Evolutionary conservation across 345 rosid species (phyloP).

Genomic region (Murraya paniculata): DNA sequence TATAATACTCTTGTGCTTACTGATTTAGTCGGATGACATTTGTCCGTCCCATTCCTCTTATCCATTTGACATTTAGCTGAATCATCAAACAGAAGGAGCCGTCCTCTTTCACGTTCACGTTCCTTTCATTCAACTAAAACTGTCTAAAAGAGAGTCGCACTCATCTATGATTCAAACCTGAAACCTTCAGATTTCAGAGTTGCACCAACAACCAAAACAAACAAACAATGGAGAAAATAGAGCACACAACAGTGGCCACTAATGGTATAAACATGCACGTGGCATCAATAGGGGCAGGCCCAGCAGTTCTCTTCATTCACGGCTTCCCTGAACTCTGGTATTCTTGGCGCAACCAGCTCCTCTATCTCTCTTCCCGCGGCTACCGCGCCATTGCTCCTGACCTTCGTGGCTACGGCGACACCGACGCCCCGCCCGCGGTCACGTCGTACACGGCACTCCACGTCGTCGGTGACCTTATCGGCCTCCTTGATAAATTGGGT

Average conservation of each 20-base stretch:
- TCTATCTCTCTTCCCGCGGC: conserved; percentile 25
- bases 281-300: conserved; percentile 24
- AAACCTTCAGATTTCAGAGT: too few species aligned
- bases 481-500: conserved; percentile 21
- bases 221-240: conserved; percentile 4
- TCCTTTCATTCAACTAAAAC: too few species aligned
- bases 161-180: too few species aligned
- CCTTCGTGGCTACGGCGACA: conserved; percentile 38
- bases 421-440: conserved; percentile 28
- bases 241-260: conserved; percentile 2
- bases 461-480: conserved; percentile 31
- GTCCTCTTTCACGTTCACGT: too few species aligned
- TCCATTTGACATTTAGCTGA: too few species aligned
- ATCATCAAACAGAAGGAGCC: too few species aligned
- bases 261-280: conserved; percentile 12
- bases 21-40: too few species aligned
- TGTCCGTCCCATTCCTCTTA: too few species aligned
- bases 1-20: too few species aligned
- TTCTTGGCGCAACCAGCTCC: conserved; percentile 42
- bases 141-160: too few species aligned
- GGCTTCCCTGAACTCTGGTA: conserved; percentile 46
- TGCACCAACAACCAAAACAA: too few species aligned
- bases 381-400: conserved; percentile 38
- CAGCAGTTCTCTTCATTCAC: conserved; percentile 31
- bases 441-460: conserved; percentile 27